These are phyloP conservation scores for Pterocarpus santalinus DNA, from an alignment of 306 rosid genomes.

Conservation along the genomic window DNA sequence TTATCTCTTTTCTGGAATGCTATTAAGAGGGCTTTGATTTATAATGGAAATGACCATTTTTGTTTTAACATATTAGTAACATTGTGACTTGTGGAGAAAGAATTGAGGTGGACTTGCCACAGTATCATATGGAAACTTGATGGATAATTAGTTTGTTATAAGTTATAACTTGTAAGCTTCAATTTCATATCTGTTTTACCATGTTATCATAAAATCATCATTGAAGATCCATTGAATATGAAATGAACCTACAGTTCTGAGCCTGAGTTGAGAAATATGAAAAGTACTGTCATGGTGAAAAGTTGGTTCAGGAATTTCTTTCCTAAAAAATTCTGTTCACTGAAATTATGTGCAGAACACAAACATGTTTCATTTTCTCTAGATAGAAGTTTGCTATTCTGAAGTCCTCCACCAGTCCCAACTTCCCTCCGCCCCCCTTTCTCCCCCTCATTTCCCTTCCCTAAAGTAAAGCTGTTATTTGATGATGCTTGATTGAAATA, in stretches of 20 bases:
- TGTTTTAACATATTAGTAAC: background rate
- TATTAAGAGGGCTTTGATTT: slow-evolving; percentile 14
- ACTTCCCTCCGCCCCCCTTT: background rate
- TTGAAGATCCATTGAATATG: slow-evolving; percentile 1
- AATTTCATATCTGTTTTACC: background rate
- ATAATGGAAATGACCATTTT: background rate
- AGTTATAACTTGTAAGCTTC: background rate
- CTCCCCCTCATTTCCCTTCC: too few relatives aligned
- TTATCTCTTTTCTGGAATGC: background rate
- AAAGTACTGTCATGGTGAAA: background rate
- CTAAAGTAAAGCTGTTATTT: too few relatives aligned
- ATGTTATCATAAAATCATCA: background rate
- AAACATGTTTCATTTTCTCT: background rate
- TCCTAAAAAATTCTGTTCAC: background rate
- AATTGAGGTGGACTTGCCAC: slow-evolving; percentile 13
- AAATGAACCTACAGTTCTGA: background rate
- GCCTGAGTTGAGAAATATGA: background rate
- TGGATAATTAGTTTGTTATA: slow-evolving; percentile 1
- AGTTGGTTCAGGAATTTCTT: background rate
- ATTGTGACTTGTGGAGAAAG: background rate
- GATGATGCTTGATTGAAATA: too few relatives aligned
- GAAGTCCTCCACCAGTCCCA: background rate
- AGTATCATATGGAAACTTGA: slow-evolving; percentile 1
- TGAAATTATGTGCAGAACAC: background rate
- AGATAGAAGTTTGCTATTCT: background rate